Base-by-base conservation (phyloP, 352 stramenopile species). In the Blastocystis sp. region DNA sequence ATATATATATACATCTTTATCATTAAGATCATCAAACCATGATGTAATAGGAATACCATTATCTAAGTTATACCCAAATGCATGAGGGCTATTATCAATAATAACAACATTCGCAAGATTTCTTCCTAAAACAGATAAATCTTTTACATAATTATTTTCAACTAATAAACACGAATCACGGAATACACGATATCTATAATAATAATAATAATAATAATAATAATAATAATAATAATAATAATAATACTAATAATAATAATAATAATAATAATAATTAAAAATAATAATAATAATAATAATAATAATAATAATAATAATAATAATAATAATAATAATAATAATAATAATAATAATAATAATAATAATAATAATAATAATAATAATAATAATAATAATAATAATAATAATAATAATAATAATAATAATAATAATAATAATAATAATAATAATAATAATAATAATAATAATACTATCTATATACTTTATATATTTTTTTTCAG, bases 31-130 rank as follows among this genome's bases (percentile, higher is more conserved):
- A 65, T 94, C 84, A 74, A 94, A 95, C 88, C 88, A 96, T 27
- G 79, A 93, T 71, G 94, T 83, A 58, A 96, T 96, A 37, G 87
- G 87, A 30, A 96, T 93, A 28, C 86, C 87, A 73, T 96, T 96
- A 72, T 91, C 86, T 4, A 93, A 77, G 68, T 97, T 86, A 72
- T 95, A 96, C 2, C 84, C 86, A 71, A 95, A 96, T 0, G 88
- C 91, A 65, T 96, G 86, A 0, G 86, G 86, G 18, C 80, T 93
- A 69, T 96, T 96, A 67, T 98, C 91, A 0, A 98, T 86, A n/a
- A 98, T 73, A 24, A 83, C 74, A 27, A 72, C 75, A 39, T 79
- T 72, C 13, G 73, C 77, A 7, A 96, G 67, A 64, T 95, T 79
- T 18, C 88, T 71, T 5, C 85, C 84, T 0, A 96, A 73, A 10